Conservation (phyloP, 2,329 filamentous ascomycete species). For the Arthroderma sp. region DNA sequence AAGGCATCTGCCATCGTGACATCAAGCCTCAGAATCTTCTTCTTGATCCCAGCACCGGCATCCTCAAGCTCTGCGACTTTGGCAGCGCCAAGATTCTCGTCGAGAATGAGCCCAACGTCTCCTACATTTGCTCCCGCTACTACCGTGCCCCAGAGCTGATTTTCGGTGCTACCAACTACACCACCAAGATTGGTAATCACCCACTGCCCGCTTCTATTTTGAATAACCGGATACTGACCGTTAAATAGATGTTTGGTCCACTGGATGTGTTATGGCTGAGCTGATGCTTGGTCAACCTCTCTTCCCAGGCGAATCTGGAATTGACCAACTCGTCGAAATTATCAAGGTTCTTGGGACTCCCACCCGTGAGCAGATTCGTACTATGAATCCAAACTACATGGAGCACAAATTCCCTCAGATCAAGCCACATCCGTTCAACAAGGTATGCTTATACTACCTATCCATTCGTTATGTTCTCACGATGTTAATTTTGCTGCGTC, state of each 20-base stretch:
- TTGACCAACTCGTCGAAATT: slow-evolving; percentile 96
- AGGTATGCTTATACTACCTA: slow-evolving; percentile 37
- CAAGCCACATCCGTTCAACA: slow-evolving; percentile 97
- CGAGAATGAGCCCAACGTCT: slow-evolving; percentile 97
- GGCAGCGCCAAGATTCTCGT: slow-evolving; percentile 97
- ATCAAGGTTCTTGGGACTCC: slow-evolving; percentile 98
- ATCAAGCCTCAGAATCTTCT: slow-evolving; percentile 98
- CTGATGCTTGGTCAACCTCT: slow-evolving; percentile 96
- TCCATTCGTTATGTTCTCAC: not conserved
- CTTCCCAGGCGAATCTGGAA: slow-evolving; percentile 95
- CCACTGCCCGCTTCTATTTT: too few species aligned
- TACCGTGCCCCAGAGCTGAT: slow-evolving; percentile 97
- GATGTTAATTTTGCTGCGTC: not conserved
- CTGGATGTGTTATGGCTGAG: slow-evolving; percentile 97
- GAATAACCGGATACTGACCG: slow-evolving; percentile 7
- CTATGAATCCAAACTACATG: slow-evolving; percentile 99
- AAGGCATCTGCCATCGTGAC: slow-evolving; percentile 96
- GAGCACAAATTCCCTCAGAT: slow-evolving; percentile 99
- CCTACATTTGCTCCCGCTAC: slow-evolving; percentile 98
- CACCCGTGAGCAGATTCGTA: slow-evolving; percentile 93
- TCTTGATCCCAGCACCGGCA: slow-evolving; percentile 76
- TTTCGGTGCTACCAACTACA: slow-evolving; percentile 98
- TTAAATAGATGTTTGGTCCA: slow-evolving; percentile 86
- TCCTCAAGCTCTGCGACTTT: slow-evolving; percentile 97
- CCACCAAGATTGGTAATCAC: slow-evolving; percentile 85